Base-by-base conservation (phyloP, 2,329 filamentous ascomycete genomes). In the Talaromyces sp. region DNA sequence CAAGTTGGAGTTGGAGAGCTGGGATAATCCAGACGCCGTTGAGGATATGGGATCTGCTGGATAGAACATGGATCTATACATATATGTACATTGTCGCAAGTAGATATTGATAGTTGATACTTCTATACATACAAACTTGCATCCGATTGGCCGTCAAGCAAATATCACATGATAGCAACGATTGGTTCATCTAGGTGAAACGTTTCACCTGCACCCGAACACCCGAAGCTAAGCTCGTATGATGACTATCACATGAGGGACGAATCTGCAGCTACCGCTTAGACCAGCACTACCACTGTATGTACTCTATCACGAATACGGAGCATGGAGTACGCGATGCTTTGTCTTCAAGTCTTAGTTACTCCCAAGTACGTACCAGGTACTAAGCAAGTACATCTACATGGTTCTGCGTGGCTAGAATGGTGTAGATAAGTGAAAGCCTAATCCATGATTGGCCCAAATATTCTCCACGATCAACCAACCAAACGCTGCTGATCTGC, bases 21-120 rank as follows among this genome's bases (percentile, higher is more conserved):
- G 93, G 92, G 85, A 93, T 76, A 81, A 87, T 65, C 76, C 80
- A 40, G 89, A 86, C 74, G 91, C 91, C 1, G 85, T 90, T 31
- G 91, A 95, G 75, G 89, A 92, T 74, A 74, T 88, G 65, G 88
- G 88, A 6, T 65, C 65, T n/a, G 64, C 65, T 40, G 54, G 45
- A 56, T 56, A 56, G 53, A 17, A 5, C 10, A 36, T 34, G 3
- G 17, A 54, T 13, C 22, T 34, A 34, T 36, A 54, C n/a, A 34
- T 31, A 25, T 2, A 8, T 45, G 34, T 49, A 49, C 45, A 49
- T 49, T 5, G 22, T 22, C 43, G 43, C 43, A 22, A 11, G 19
- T 47, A 27, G 43, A 45, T 43, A 17, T 40, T 40, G 45, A 17
- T 29, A 29, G 11, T 40, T 40, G 45, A 17, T 29, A 29, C 2